Conservation (phyloP, 208 protist species). For the Acanthamoeba triangularis region DNA sequence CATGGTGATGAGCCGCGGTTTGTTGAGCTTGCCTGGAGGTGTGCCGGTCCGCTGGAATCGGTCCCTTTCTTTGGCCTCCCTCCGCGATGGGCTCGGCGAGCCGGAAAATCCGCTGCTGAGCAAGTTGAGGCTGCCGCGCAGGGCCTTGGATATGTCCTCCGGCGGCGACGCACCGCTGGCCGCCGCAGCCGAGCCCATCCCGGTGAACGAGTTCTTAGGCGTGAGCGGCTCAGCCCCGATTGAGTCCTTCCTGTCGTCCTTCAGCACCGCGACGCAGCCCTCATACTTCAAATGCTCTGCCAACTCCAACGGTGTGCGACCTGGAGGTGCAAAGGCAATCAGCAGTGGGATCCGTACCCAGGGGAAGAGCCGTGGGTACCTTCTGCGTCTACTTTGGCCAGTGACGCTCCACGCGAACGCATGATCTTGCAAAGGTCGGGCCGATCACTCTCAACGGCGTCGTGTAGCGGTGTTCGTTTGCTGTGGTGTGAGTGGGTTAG, state of each 20-base stretch:
- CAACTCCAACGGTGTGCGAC: constrained; percentile 38
- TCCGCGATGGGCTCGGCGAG: not conserved
- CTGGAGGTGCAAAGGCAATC: not conserved
- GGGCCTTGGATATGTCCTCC: constrained; percentile 46
- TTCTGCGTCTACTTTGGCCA: not conserved
- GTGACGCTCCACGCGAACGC: not conserved
- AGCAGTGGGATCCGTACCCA: not conserved
- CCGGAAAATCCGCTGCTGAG: constrained; percentile 46
- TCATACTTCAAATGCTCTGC: not conserved
- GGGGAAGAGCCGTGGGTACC: not conserved
- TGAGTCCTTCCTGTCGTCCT: not conserved
- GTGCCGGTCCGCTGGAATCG: not conserved
- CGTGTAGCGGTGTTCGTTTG: constrained; percentile 52
- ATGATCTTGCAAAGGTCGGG: constrained; percentile 45
- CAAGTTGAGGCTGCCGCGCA: constrained; percentile 48
- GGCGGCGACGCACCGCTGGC: not conserved
- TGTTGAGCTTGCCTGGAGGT: not conserved
- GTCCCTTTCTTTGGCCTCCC: not conserved
- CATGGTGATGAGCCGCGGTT: constrained; percentile 49
- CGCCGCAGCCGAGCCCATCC: not conserved
- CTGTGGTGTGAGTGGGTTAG: not conserved
- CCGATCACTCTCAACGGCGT: not conserved
- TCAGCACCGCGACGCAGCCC: not conserved
- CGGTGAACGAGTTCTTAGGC: not conserved
- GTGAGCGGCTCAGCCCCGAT: not conserved